Base-by-base conservation (phyloP, 129 eudicot genomes). In the Artemisia tridentata region DNA sequence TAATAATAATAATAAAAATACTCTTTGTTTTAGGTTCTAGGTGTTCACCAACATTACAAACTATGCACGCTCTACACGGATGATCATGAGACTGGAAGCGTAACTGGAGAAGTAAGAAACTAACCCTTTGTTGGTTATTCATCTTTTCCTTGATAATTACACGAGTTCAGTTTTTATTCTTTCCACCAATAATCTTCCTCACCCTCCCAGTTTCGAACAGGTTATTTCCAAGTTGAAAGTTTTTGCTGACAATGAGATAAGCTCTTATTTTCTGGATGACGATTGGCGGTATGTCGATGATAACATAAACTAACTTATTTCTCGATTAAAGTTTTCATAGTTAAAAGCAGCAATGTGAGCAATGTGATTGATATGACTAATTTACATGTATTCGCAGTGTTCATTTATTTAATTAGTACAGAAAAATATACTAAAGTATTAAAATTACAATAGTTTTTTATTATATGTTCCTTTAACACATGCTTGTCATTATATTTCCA, bases 41-140 rank as follows among this genome's bases (percentile, higher is more conserved):
- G 96, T 72, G 78, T 82, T 78, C 97, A 87, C 29, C 98, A 93
- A 76, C 96, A 89, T 34, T 67, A 89, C 76, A 87, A 92, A 85
- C 84, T 93, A 46, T 89, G 97, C 74, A 90, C 87, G 20, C 76
- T 87, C 69, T 87, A 85, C 72, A 45, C 69, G 14, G 89, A 90
- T 71, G 89, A 93, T 62, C 73, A 48, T 59, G 76, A 79, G 41
- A 82, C 88, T 6, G 83, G 71, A 63, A 79, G 80, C 64, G 86
- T 89, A 53, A 41, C 82, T 13, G 80, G 80, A 72, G 90, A 92
- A 46, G 96, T 92, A 81, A 81, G 88, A 65, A 21, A 23, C 20
- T 25, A 59, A 17, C 43, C 63, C 41, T 3, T 27, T 34, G 18
- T 76, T 7, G 31, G 6, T 52, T 43, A 50, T 41, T 68, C 29